phyloP scores from a whole-genome alignment of 345 rosid species.

The Ceriops decandra region DNA sequence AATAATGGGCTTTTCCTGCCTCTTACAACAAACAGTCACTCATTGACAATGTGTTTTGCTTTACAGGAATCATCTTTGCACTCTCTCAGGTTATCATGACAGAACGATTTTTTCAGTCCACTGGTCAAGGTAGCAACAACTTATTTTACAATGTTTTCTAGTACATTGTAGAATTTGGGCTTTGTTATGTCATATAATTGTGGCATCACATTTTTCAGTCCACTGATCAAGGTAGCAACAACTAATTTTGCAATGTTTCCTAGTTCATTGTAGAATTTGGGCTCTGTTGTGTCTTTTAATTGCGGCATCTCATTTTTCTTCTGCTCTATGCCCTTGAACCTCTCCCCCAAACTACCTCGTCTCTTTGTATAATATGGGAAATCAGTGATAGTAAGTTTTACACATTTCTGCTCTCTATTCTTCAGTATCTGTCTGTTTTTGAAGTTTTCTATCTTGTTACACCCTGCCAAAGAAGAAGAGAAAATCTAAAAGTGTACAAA shows the following conservation, averaged over 20 bases:
- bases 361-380: not conserved
- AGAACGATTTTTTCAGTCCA: conserved; percentile 89
- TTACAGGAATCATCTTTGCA: conserved; percentile 75
- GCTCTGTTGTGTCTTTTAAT: not conserved
- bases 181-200: not conserved
- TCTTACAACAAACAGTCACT: not conserved
- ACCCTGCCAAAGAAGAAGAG: not conserved
- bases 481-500: not conserved
- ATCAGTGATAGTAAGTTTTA: not conserved
- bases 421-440: not conserved
- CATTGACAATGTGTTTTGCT: conserved; percentile 7
- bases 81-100: conserved; percentile 93
- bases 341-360: not conserved
- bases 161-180: not conserved
- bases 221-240: conserved; percentile 82
- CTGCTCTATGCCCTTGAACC: too few species aligned
- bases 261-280: too few species aligned
- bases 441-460: not conserved
- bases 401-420: not conserved
- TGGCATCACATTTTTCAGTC: conserved; percentile 21
- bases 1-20: not conserved
- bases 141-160: not conserved
- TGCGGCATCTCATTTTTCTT: too few species aligned
- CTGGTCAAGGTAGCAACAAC: conserved; percentile 77
- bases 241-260: not conserved